These are phyloP conservation scores for Eutrema japonicum DNA, from an alignment of 345 rosid species.

Conservation along the genomic window DNA sequence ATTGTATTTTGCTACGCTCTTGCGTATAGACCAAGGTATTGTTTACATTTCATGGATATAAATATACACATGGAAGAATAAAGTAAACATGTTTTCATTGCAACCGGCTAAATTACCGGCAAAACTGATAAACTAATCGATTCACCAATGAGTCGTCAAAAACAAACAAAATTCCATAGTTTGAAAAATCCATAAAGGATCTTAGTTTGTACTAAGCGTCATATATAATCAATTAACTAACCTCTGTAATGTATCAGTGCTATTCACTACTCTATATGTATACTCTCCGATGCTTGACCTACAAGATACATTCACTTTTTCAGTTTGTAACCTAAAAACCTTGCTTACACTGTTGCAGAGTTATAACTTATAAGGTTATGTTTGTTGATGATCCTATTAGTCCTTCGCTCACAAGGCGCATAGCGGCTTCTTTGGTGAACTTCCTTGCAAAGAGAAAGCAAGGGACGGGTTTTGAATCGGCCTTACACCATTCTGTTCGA, in stretches of 20 bases:
- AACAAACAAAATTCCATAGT: not conserved
- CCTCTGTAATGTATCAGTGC: slow-evolving; percentile 25
- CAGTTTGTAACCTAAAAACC: slow-evolving; percentile 7
- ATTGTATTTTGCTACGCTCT: too few relatives aligned
- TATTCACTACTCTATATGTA: slow-evolving; percentile 32
- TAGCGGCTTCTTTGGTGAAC: slow-evolving; percentile 84
- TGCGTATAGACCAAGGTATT: too few relatives aligned
- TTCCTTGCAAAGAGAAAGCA: slow-evolving; percentile 92
- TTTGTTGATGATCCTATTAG: slow-evolving; percentile 49
- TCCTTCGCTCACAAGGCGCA: slow-evolving; percentile 78
- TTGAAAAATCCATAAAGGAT: not conserved
- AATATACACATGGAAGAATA: too few relatives aligned
- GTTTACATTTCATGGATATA: too few relatives aligned
- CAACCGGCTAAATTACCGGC: too few relatives aligned
- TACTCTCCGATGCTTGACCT: slow-evolving; percentile 20
- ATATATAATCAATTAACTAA: not conserved
- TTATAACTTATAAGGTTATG: slow-evolving; percentile 36
- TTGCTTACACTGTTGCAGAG: slow-evolving; percentile 19
- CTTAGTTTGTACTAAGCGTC: not conserved
- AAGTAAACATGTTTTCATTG: too few relatives aligned
- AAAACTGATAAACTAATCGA: too few relatives aligned
- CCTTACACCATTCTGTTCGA: slow-evolving; percentile 84
- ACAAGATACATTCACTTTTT: slow-evolving; percentile 4
- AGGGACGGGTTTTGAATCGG: slow-evolving; percentile 53
- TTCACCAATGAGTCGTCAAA: too few relatives aligned